Evolutionary conservation across 257 asterid genomes (phyloP), one percentile per base, ranked within the genome.

Genomic region (Hygrophila difformis): DNA sequence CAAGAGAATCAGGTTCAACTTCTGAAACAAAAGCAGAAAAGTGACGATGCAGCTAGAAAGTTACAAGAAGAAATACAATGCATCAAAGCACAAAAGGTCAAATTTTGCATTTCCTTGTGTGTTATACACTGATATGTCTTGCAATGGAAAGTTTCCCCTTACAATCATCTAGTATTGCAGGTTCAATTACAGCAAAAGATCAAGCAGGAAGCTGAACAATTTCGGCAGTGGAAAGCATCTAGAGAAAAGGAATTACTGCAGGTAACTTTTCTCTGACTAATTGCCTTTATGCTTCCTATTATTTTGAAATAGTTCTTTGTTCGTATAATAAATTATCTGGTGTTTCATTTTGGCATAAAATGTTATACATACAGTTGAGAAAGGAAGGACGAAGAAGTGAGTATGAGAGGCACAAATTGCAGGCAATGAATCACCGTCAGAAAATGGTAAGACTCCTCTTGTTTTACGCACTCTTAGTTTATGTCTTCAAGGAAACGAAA

Each of bases 351-450:
- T 22, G 60, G 40, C 16, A 44, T 16, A 6, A 1, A 4, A 16
- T 9, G 24, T 5, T 36, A 26, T 44, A 21, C 49, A 43, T 56
- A 24, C 92, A 91, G 99, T 70, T 91, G 62, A 83, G 72, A 76
- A 91, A 91, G 74, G 99, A 91, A 59, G 99, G 99, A 50, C 76
- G 99, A 78, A 78, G 83, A 72, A 91, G 87, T 34, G 99, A 91
- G 65, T 87, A 87, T 57, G 99, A 91, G 56, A 78, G 99, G 59
- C 97, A 91, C 67, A 91, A 91, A 68, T 52, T 91, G 68, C 99
- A 72, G 73, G 89, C 99, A 52, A 46, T 91, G 74, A 91, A 91
- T 71, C 99, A 87, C 57, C 93, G 99, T 19, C 99, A 91, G 68
- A 91, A 91, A 61, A 72, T 91, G 93, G 99, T 91, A 61, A 59